phyloP scores from a whole-genome alignment of 768 basidiomycete genomes.

The Ephemerocybe angulata region DNA sequence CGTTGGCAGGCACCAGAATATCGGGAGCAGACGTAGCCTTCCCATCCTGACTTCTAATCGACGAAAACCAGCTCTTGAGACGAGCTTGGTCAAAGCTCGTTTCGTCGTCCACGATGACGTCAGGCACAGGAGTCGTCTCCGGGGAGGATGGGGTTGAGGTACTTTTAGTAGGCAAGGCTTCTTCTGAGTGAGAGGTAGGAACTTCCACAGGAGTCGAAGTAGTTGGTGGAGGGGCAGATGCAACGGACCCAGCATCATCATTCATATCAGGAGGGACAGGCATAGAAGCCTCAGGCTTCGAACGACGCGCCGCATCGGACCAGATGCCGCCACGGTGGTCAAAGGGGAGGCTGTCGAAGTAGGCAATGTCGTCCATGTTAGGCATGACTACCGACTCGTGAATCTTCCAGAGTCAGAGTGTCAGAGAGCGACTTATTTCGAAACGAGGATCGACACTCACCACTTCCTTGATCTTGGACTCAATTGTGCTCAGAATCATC shows the following conservation, averaged over 20 bases:
- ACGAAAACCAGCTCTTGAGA: conserved; percentile 58
- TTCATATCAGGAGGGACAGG: conserved; percentile 11
- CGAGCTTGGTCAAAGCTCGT: conserved; percentile 27
- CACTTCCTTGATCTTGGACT: conserved; percentile 82
- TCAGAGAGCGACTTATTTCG: neutral
- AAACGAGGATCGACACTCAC: conserved; percentile 41
- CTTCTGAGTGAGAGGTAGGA: conserved; percentile 11
- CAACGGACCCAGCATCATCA: conserved; percentile 30
- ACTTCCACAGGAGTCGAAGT: neutral
- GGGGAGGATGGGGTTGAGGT: conserved; percentile 1
- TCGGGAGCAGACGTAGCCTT: conserved; percentile 21
- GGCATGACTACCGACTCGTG: conserved; percentile 92
- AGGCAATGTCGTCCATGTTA: conserved; percentile 97
- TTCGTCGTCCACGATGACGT: conserved; percentile 2
- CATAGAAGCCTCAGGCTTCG: conserved; percentile 18
- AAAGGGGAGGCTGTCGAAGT: conserved; percentile 75
- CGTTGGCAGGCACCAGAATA: conserved; percentile 9
- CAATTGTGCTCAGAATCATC: conserved; percentile 87
- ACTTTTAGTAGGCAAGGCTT: conserved; percentile 6
- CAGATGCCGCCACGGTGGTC: conserved; percentile 85
- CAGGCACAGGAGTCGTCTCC: neutral
- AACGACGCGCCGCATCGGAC: conserved; percentile 63
- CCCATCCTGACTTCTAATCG: conserved; percentile 36
- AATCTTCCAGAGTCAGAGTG: conserved; percentile 50
- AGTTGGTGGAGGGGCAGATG: conserved; percentile 30